Percentiles rank a stretch among this genome's conserved stretches.
Evolutionary conservation across 257 asterid species (phyloP).

Genomic region (Capsicum chinense): DNA sequence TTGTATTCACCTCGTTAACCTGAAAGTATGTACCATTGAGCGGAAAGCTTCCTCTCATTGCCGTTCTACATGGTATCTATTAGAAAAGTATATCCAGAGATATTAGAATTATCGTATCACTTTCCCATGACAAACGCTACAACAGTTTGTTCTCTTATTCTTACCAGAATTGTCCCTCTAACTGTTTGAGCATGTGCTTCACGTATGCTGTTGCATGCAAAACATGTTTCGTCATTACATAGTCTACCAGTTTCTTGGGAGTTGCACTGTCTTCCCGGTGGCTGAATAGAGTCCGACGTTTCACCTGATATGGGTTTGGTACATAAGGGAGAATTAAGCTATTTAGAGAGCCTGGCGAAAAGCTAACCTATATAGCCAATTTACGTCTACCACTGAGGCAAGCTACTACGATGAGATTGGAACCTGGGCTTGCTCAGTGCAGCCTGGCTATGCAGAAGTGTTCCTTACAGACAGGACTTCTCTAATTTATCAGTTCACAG

Average conservation of each 20-base stretch:
- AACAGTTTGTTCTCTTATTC: constrained; percentile 23
- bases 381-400: constrained; percentile 25
- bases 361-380: background rate
- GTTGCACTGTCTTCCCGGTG: constrained; percentile 77
- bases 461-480: constrained; percentile 12
- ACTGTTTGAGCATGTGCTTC: constrained; percentile 87
- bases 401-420: constrained; percentile 6
- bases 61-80: constrained; percentile 98
- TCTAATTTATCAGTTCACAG: background rate
- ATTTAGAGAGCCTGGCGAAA: background rate
- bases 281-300: constrained; percentile 80
- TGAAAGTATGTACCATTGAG: constrained; percentile 97
- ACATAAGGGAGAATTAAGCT: constrained; percentile 18
- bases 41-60: constrained; percentile 99
- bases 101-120: constrained; percentile 4
- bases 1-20: constrained; percentile 82
- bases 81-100: constrained; percentile 22
- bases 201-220: constrained; percentile 83
- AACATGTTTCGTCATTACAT: constrained; percentile 77
- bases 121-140: background rate
- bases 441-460: constrained; percentile 10
- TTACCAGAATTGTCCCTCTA: constrained; percentile 94
- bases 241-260: constrained; percentile 63
- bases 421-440: constrained; percentile 22
- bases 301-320: constrained; percentile 62